phyloP scores from a whole-genome alignment of 2,329 filamentous ascomycete genomes.

The Botrytis porri region DNA sequence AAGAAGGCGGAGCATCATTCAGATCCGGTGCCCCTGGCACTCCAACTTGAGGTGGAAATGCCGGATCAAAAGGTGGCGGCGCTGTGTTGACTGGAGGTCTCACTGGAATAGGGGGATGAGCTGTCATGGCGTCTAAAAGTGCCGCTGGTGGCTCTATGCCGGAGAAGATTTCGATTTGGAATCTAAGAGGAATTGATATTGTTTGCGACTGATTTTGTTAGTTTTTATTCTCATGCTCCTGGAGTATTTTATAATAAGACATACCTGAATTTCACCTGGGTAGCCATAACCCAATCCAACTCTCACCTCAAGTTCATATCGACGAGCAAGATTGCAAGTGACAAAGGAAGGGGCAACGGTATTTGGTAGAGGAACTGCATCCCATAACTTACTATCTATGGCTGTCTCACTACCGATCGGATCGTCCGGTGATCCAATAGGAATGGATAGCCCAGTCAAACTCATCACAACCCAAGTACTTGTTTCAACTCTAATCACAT shows the following conservation, averaged over 20 bases:
- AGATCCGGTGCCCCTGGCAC: constrained; percentile 45
- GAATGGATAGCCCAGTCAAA: constrained; percentile 67
- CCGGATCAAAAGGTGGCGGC: constrained; percentile 44
- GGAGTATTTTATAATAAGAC: neutral
- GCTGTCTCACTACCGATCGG: constrained; percentile 63
- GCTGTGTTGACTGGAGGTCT: constrained; percentile 30
- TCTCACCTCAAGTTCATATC: constrained; percentile 80
- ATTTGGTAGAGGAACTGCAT: constrained; percentile 68
- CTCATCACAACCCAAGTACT: constrained; percentile 75
- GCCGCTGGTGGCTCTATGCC: constrained; percentile 79
- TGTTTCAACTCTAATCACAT: constrained; percentile 66
- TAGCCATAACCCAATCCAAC: constrained; percentile 75
- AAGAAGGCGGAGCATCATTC: constrained; percentile 87
- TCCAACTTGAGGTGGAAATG: constrained; percentile 59
- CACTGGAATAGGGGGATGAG: constrained; percentile 26
- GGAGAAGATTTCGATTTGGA: constrained; percentile 79
- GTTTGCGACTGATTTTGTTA: constrained; percentile 58
- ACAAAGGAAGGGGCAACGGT: constrained; percentile 83
- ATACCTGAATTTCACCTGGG: constrained; percentile 43
- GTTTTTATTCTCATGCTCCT: constrained; percentile 17
- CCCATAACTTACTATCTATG: constrained; percentile 73
- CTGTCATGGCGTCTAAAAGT: constrained; percentile 65
- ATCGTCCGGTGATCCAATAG: constrained; percentile 59
- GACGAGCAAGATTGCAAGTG: constrained; percentile 81
- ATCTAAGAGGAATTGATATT: constrained; percentile 73